Base-by-base conservation (phyloP, 177 flowering plant genomes). In the Vitis hybrid region DNA sequence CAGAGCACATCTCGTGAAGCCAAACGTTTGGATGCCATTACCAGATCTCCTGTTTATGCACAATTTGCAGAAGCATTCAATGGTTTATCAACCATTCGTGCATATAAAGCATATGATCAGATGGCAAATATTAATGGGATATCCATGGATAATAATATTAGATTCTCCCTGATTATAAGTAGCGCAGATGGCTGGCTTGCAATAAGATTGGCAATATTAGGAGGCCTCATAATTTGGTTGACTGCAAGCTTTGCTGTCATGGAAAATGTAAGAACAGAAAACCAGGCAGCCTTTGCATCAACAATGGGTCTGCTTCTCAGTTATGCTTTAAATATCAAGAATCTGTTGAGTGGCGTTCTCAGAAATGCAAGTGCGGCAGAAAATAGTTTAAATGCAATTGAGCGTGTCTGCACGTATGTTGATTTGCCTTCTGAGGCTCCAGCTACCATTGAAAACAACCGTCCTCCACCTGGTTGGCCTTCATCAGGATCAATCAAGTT, bases 1-100 rank as follows among this genome's bases (percentile, higher is more conserved):
- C 82, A 84, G 87, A 78, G 78, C 69, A 84, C 87, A 4, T 51
- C 87, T n/a, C 84, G 87, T 53, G 87, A 84, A 75, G 84, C 80
- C 31, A 84, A 84, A 65, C 87, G 87, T 51, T 67, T 84, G 79
- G 85, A 84, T 59, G 82, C 87, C 29, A 71, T 84, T 50, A 74
- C 84, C 33, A 80, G 87, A 68, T 84, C 87, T 45, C 87, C 87
- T 52, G 78, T 82, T 65, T 84, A 84, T 80, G 85, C 87, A 14
- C 87, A 84, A 66, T 82, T 82, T 73, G 85, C 84, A 64, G 87
- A 84, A 75, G 82, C 85, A 10, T 51, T 84, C 58, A 80, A 84
- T 75, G 87, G 87, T 61, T 67, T 84, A 16, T 76, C 85, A 51
- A 78, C 73, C 39, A 84, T 84, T 33, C 81, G 84, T 60, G 87